Percentiles rank a stretch among this genome's conserved stretches.
phyloP scores from a whole-genome alignment of 2,329 filamentous ascomycete species.

The Alternaria sp. region DNA sequence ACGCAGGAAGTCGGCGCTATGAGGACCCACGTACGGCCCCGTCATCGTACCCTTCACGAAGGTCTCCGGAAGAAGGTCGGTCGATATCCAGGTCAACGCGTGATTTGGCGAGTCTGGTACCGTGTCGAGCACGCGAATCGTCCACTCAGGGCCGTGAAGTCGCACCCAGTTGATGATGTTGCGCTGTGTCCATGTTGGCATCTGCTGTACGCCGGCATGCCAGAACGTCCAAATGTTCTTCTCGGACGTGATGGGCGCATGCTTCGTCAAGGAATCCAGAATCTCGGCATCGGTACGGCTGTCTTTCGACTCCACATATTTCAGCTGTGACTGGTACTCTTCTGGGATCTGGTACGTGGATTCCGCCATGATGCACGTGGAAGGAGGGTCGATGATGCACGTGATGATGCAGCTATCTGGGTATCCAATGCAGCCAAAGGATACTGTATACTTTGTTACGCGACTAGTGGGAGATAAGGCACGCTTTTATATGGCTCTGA shows the following conservation, averaged over 20 bases:
- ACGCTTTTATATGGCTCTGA: background rate
- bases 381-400: background rate
- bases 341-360: conserved; percentile 13
- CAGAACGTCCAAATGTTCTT: conserved; percentile 53
- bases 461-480: background rate
- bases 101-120: conserved; percentile 49
- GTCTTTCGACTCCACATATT: conserved; percentile 20
- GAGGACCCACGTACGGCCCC: conserved; percentile 52
- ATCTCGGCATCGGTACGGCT: conserved; percentile 29
- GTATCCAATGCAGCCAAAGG: too few species aligned
- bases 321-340: conserved; percentile 22
- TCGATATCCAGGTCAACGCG: conserved; percentile 46
- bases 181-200: conserved; percentile 50
- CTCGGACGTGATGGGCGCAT: conserved; percentile 43
- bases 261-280: conserved; percentile 16
- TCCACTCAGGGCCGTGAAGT: conserved; percentile 49
- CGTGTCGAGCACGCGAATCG: conserved; percentile 50
- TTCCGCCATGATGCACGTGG: conserved; percentile 1
- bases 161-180: conserved; percentile 53
- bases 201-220: conserved; percentile 44
- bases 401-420: background rate
- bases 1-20: conserved; percentile 57
- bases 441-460: too few species aligned
- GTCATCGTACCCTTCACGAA: conserved; percentile 55
- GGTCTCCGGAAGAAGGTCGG: conserved; percentile 43